These are phyloP conservation scores for Lactarius indigo DNA, from an alignment of 768 basidiomycete species.

Conservation along the genomic window DNA sequence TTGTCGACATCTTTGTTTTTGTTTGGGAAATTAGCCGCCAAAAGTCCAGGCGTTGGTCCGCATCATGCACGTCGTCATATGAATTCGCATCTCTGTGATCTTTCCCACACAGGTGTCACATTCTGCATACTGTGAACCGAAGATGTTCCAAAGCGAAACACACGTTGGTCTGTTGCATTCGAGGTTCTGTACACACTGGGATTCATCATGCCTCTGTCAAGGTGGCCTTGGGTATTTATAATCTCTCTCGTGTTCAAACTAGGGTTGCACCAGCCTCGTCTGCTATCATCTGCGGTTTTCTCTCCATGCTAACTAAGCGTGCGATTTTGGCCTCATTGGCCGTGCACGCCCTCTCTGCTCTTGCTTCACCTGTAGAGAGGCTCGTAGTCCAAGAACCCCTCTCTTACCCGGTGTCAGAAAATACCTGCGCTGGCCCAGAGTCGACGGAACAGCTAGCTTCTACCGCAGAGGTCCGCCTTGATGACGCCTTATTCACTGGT, in stretches of 20 bases:
- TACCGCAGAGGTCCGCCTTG: constrained; percentile 28
- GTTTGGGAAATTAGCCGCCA: neutral
- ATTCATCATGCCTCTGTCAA: neutral
- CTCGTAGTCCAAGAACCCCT: constrained; percentile 3
- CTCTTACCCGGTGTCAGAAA: neutral
- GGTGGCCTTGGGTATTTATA: neutral
- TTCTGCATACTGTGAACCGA: neutral
- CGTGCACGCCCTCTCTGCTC: constrained; percentile 2
- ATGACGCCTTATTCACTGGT: constrained; percentile 33
- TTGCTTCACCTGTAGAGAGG: constrained; percentile 3
- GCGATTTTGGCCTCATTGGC: constrained; percentile 9
- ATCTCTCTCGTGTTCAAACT: neutral
- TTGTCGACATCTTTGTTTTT: neutral
- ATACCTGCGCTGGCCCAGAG: neutral
- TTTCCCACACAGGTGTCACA: neutral
- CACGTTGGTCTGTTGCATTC: neutral
- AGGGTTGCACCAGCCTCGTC: neutral
- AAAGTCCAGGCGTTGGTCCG: neutral
- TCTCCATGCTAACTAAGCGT: constrained; percentile 6
- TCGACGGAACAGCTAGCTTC: neutral
- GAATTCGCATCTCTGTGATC: neutral
- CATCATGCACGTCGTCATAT: neutral
- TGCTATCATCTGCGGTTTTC: too few relatives aligned
- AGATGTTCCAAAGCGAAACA: neutral
- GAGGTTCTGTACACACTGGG: neutral